Evolutionary conservation across 345 rosid species (phyloP).

Genomic region (Eutrema heterophyllum): DNA sequence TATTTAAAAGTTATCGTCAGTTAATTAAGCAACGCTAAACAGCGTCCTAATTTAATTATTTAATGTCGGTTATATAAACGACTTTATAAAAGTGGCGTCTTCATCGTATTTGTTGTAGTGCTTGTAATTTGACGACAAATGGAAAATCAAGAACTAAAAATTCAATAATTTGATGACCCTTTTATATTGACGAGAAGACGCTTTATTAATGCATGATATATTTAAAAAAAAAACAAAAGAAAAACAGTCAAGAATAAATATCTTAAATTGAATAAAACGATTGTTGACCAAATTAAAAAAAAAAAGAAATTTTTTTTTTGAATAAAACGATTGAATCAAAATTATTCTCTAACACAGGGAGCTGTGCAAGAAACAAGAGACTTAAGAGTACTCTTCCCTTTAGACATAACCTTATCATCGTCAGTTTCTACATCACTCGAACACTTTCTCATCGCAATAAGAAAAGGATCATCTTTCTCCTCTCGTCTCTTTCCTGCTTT

Average conservation of each 20-base stretch:
- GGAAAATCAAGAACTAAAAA: neutral
- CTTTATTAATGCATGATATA: neutral
- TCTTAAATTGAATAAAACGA: neutral
- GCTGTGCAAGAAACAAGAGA: slow-evolving; percentile 16
- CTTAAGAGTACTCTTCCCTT: neutral
- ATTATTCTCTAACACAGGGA: slow-evolving; percentile 5
- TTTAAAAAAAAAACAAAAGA: neutral
- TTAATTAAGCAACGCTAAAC: no score
- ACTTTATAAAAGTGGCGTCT: no score
- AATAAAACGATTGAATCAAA: neutral
- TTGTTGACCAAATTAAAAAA: no score
- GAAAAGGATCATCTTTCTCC: slow-evolving; percentile 13
- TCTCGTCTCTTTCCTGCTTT: neutral
- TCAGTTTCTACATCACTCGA: neutral
- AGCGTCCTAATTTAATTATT: no score
- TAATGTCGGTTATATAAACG: no score
- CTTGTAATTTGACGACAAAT: slow-evolving; percentile 19
- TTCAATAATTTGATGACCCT: neutral
- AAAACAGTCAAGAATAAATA: neutral
- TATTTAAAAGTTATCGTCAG: no score
- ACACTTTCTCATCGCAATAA: slow-evolving; percentile 12
- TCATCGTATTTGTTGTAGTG: no score
- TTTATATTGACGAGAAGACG: neutral
- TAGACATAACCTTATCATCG: neutral
- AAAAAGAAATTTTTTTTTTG: no score